phyloP scores from a whole-genome alignment of 2,329 filamentous ascomycete species.

The Ceratocystis alfenasii region DNA sequence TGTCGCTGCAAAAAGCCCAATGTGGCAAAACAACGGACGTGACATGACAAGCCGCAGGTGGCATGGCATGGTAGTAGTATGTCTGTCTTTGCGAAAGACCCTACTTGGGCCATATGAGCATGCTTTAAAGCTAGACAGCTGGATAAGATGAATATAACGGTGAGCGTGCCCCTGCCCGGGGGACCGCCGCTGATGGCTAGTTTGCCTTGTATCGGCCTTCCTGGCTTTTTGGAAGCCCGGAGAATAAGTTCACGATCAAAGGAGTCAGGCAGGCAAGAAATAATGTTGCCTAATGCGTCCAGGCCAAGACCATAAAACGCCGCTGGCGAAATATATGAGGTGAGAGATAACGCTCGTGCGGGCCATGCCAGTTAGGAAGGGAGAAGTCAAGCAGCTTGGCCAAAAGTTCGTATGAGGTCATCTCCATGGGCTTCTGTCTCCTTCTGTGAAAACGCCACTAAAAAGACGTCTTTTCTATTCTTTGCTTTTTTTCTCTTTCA shows the following conservation, averaged over 20 bases:
- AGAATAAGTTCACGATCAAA: background rate
- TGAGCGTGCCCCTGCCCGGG: background rate
- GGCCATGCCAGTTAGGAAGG: background rate
- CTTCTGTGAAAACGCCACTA: background rate
- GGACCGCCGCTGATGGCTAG: background rate
- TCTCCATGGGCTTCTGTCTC: background rate
- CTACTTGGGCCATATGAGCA: background rate
- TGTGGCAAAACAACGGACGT: slow-evolving; percentile 17
- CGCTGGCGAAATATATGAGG: background rate
- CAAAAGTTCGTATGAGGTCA: background rate
- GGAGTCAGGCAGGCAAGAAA: background rate
- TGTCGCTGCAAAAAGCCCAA: slow-evolving; percentile 14
- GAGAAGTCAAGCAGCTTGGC: background rate
- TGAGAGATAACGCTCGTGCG: background rate
- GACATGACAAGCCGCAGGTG: background rate
- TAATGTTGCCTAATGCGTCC: slow-evolving; percentile 1
- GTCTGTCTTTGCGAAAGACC: background rate
- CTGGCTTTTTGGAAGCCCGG: background rate
- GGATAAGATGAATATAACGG: background rate
- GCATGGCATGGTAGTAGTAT: background rate
- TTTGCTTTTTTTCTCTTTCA: background rate
- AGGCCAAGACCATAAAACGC: background rate
- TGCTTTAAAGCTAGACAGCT: slow-evolving; percentile 2
- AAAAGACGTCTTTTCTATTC: background rate
- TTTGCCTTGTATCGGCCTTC: background rate